Base-by-base conservation (phyloP, 192 early-diverging fungal species). In the Mortierella alpina region DNA sequence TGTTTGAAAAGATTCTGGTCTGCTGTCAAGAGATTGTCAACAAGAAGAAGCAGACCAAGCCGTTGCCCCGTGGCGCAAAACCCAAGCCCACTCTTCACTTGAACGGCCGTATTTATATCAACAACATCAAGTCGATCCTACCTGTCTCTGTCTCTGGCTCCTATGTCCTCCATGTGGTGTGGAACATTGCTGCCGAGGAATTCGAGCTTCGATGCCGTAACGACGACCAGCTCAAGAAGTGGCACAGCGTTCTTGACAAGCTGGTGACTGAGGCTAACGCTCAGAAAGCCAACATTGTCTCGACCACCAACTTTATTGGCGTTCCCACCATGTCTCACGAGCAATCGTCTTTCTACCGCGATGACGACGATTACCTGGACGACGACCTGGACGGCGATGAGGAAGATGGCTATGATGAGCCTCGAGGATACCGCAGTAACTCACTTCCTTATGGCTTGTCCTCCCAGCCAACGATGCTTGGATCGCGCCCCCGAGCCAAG, bases 1-100 rank as follows among this genome's bases (percentile, higher is more conserved):
- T 99, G 59, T 99, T 99, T 88, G 96, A 98, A 76, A 90, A 89
- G 73, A 94, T 96, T 44, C 86, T 99, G 7, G 87, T 99, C 17
- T 96, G 95, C 76, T 98, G 95, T 88, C 97, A 98, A 75, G 96
- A 98, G 75, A 87, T 89, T 42, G 40, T 70, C 20, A 74, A 56
- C 66, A 88, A 88, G 64, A 87, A 84, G 47, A 83, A 82, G 63
- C 63, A 66, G 49, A 58, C 63, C 45, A 87, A 87, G 63, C 68
- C 70, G 14, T 63, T 74, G 51, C 51, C 85, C 12, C 81, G 83
- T 5, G 72, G 73, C 14, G 79, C 84, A 5, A 87, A 85, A 58
- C 89, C 90, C 66, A 94, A 95, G 82, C 86, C 89, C 31, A 87
- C 83, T 63, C 73, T 91, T 48, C 90, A 95, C 72, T 84, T 98